Conservation (phyloP, 2,329 filamentous ascomycete species). For the Fusarium pilosicola region DNA sequence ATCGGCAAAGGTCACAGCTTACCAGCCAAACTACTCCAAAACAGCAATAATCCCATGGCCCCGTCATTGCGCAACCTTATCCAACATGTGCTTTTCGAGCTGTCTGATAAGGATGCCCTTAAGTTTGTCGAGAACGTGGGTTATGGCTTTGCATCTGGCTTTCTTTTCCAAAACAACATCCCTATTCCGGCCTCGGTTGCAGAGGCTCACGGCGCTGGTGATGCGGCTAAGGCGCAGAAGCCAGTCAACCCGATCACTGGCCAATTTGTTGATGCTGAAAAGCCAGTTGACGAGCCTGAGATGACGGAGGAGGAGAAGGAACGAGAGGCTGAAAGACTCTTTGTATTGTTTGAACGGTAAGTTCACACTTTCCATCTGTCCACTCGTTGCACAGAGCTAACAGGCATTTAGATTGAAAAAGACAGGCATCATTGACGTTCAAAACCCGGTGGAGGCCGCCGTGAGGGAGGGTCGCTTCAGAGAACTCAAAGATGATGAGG, state of each 20-base stretch:
- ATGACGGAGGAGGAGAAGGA: conserved; percentile 96
- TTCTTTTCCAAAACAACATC: conserved; percentile 85
- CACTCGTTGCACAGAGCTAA: conserved; percentile 24
- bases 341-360: conserved; percentile 89
- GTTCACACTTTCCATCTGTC: conserved; percentile 13
- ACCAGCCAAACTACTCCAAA: conserved; percentile 78
- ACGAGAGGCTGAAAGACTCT: conserved; percentile 86
- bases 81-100: conserved; percentile 83
- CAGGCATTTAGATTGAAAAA: conserved; percentile 64
- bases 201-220: conserved; percentile 53
- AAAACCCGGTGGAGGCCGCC: conserved; percentile 81
- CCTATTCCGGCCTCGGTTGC: conserved; percentile 75
- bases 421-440: conserved; percentile 79
- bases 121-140: conserved; percentile 91
- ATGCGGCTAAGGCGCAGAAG: conserved; percentile 46
- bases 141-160: conserved; percentile 93
- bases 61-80: conserved; percentile 79
- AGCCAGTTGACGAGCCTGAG: conserved; percentile 65
- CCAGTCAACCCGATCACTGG: conserved; percentile 87
- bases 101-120: conserved; percentile 82
- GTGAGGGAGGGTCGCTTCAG: conserved; percentile 76
- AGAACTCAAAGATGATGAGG: conserved; percentile 68
- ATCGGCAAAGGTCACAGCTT: conserved; percentile 81
- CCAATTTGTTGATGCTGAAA: conserved; percentile 78
- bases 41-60: conserved; percentile 78